Evolutionary conservation across 768 basidiomycete genomes (phyloP).

Genomic region (Psilocybe azurescens): DNA sequence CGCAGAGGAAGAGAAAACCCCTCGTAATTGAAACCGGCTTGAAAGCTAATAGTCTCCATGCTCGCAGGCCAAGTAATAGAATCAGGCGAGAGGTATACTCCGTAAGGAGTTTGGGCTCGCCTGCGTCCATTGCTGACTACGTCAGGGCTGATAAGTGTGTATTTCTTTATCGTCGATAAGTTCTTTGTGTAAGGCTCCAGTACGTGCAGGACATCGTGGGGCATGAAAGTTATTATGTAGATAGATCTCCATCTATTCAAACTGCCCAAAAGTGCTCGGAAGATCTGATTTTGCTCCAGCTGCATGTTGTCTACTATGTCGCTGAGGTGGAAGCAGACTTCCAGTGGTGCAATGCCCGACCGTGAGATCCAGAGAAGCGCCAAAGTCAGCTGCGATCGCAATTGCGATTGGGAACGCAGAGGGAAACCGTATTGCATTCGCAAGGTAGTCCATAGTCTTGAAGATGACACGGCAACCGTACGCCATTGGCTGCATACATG

Average conservation of each 20-base stretch:
- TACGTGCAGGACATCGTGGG: background rate
- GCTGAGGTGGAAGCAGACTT: background rate
- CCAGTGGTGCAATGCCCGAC: background rate
- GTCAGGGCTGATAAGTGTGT: background rate
- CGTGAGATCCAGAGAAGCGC: background rate
- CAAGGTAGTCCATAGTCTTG: background rate
- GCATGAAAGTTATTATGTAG: background rate
- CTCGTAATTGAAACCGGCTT: background rate
- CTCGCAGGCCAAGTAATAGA: background rate
- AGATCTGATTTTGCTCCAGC: background rate
- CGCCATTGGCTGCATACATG: constrained; percentile 2
- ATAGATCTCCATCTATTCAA: background rate
- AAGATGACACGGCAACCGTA: background rate
- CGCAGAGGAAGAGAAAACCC: background rate
- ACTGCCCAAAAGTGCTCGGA: background rate
- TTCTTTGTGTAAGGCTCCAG: background rate
- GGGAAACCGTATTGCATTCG: background rate
- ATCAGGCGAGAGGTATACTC: background rate
- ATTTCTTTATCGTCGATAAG: background rate
- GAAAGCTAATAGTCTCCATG: background rate
- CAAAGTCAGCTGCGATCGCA: background rate
- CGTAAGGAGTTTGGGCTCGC: background rate
- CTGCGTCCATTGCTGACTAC: background rate
- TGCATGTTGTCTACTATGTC: background rate
- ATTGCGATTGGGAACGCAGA: background rate